Evolutionary conservation across 345 rosid genomes (phyloP).

Genomic region (Pistacia atlantica): DNA sequence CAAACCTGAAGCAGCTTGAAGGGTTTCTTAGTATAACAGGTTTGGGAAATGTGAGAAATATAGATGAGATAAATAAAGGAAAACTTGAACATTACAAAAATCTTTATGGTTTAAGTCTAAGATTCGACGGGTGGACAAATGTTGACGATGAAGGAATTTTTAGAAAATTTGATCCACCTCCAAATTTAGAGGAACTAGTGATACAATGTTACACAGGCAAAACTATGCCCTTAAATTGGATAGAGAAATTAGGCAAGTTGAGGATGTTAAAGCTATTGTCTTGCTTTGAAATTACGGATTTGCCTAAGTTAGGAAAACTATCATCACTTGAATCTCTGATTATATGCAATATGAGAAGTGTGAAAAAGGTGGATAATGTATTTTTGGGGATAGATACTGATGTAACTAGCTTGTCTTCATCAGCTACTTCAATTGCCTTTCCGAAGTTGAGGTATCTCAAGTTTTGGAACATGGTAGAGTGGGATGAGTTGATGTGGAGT

Average conservation of each 20-base stretch:
- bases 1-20: slow-evolving; percentile 9
- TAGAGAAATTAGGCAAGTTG: not conserved
- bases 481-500: not conserved
- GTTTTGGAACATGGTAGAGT: not conserved
- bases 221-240: not conserved
- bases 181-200: slow-evolving; percentile 1
- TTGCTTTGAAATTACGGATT: not conserved
- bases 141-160: not conserved
- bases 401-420: too few relatives aligned
- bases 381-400: not conserved
- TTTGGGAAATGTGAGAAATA: not conserved
- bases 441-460: not conserved
- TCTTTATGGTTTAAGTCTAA: not conserved
- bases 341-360: fast-evolving
- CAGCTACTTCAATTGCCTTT: not conserved
- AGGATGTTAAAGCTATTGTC: not conserved
- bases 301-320: not conserved
- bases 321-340: not conserved
- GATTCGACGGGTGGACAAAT: not conserved
- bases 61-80: not conserved
- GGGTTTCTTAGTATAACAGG: not conserved
- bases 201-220: not conserved
- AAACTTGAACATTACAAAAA: not conserved
- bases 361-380: not conserved
- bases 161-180: slow-evolving; percentile 1